Base-by-base conservation (phyloP, 2,329 filamentous ascomycete species). In the Aspergillus puulaauensis region DNA sequence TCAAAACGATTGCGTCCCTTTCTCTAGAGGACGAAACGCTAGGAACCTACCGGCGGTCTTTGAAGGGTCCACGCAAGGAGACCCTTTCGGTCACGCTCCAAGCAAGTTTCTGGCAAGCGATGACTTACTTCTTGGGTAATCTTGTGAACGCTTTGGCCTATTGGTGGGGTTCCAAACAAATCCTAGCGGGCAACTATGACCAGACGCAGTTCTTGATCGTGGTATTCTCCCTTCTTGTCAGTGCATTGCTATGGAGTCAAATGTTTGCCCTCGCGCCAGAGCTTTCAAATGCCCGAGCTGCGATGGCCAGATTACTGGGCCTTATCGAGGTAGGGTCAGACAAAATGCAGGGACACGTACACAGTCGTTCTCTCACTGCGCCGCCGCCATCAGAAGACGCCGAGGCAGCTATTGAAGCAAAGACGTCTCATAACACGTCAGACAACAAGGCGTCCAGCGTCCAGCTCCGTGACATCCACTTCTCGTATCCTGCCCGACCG, bases 251-350 rank as follows among this genome's bases (percentile, higher is more conserved):
- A 4, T 90, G 87, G 77, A 86, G 88, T 1, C 86, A 90, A 66
- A 85, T 91, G 72, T 91, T 92, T 70, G 85, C 85, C 27, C 81
- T 92, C 2, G 88, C 89, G 0, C 89, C 89, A 0, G 89, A 92
- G 62, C 81, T 92, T 14, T 86, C 57, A n/a, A 44, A 45, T 15
- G 56, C 56, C 1, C 82, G 82, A 31, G 78, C 79, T 1, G 86
- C 89, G 3, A 83, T 85, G 11, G 81, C 80, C 6, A 78, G 85
- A 41, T 84, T 90, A 51, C 56, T 81, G 21, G 69, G 71, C 17
- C 66, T 83, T 19, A 74, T 76, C 9, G 70, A 75, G 44, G 65
- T 73, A 8, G 72, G 72, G 2, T 71, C 71, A 3, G 68, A 70
- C 39, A 68, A 72, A 45, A 72, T 72, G 67, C 60, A 63, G 46